Base-by-base conservation (phyloP, 2,329 filamentous ascomycete genomes). In the Chrysosporium keratinophilum region DNA sequence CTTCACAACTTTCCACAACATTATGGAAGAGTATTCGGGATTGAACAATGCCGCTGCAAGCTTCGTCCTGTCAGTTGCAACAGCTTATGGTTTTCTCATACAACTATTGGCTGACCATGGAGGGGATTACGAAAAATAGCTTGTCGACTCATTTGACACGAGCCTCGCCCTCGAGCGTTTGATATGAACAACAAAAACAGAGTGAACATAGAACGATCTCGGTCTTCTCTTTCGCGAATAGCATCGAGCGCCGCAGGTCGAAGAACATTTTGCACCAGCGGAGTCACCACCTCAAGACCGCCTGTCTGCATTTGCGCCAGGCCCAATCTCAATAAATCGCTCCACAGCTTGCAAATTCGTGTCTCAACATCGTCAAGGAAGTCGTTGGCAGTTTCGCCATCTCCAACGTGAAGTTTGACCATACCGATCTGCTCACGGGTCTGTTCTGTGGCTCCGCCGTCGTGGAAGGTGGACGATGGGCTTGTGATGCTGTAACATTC, bases 341-440 rank as follows among this genome's bases (percentile, higher is more conserved):
- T 46, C 56, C 54, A 58, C 31, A 53, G 33, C 51, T 52, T 33
- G 41, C 50, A 41, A 34, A 42, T 39, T 47, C 47, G 54, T 43
- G 45, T 33, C 45, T 51, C 37, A 54, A 58, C 46, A 7, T 58
- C 52, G 7, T 54, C 35, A 20, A 57, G 5, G 35, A 58, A 57
- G 17, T 6, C 17, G n/a, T 3, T 14, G 19, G 28, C 14, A 6
- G 35, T 17, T 20, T 52, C 51, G 33, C 39, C 17, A 31, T 53
- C 55, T 33, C 50, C 35, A 52, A 33, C 49, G 19, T 50, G 28
- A 50, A 58, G 46, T 48, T 46, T 55, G 40, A 57, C 46, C 5
- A 34, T 44, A 43, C 55, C 48, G 15, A 58, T 54, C 31, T 51
- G 55, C 52, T 58, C 40, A 34, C 55, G 54, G 23, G 44, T 15